Conservation (phyloP, 257 asterid species). For the Gentiana dahurica region DNA sequence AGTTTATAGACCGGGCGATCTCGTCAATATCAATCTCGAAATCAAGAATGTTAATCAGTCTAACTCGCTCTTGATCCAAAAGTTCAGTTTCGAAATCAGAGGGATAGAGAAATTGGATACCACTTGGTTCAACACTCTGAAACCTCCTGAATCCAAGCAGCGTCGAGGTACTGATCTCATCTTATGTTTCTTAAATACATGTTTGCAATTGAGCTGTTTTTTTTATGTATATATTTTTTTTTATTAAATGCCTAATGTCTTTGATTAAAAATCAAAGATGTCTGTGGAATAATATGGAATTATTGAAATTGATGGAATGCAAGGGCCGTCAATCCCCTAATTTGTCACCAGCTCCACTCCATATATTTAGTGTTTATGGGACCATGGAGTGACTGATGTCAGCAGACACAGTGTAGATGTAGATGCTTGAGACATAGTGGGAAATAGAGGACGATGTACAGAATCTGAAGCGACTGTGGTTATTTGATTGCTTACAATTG, state of each 20-base stretch:
- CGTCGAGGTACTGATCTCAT: conserved; percentile 40
- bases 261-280: background rate
- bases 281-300: background rate
- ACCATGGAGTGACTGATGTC: too few relatives aligned
- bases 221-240: background rate
- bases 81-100: conserved; percentile 55
- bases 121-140: conserved; percentile 70
- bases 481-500: too few relatives aligned
- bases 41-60: conserved; percentile 37
- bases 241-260: background rate
- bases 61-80: conserved; percentile 56
- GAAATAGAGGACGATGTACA: too few relatives aligned
- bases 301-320: too few relatives aligned
- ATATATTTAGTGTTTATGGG: too few relatives aligned
- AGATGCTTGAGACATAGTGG: too few relatives aligned
- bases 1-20: conserved; percentile 75
- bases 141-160: conserved; percentile 42
- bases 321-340: too few relatives aligned
- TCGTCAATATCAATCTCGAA: conserved; percentile 41
- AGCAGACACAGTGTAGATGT: too few relatives aligned
- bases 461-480: too few relatives aligned
- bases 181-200: background rate
- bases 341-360: too few relatives aligned
- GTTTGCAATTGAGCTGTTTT: background rate
- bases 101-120: conserved; percentile 88